Evolutionary conservation across 73 alveolate genomes (phyloP), one percentile per base, ranked within the genome.

Genomic region (Paramecium pentaurelia): DNA sequence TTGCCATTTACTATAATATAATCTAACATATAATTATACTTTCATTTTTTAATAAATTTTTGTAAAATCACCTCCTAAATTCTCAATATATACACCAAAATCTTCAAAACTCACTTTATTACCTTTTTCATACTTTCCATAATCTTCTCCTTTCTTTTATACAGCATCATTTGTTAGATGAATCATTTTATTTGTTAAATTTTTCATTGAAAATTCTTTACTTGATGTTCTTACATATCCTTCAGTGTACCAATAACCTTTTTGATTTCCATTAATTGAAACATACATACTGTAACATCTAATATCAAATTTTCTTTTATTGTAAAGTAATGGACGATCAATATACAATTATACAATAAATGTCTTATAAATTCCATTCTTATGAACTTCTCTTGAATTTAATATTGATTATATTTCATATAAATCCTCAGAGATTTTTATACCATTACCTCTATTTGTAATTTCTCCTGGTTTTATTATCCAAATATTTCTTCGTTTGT

Each of bases 121-220:
- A 9, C 99, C 99, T 38, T 95, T 94, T 94, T 97, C 99, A 88
- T 86, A 98, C 70, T 97, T 98, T 3, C 99, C 99, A 94, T 97
- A 98, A 92, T 97, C 98, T 37, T 96, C 97, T 64, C 97, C 86
- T 71, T 92, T 93, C 96, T 98, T 98, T 95, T 98, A 96, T 5
- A 98, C 94, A 3, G 99, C 99, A 93, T 98, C 99, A 94, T 98
- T 98, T 1, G 99, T 98, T 9, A 98, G 91, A 93, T 98, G 99
- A 36, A 97, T 93, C 88, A 94, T 92, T 93, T 96, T 97, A 90
- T 97, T 96, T 47, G 97, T 93, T 25, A 95, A 92, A 92, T 96
- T 98, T 84, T 98, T 97, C 20, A 98, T 89, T 42, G 96, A 95
- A 83, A 95, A 98, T 68, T 96, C 97, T 91, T 97, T 96, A 38